Conservation (phyloP, 192 early-diverging fungal genomes). For the Gaertneriomyces semiglobifer region DNA sequence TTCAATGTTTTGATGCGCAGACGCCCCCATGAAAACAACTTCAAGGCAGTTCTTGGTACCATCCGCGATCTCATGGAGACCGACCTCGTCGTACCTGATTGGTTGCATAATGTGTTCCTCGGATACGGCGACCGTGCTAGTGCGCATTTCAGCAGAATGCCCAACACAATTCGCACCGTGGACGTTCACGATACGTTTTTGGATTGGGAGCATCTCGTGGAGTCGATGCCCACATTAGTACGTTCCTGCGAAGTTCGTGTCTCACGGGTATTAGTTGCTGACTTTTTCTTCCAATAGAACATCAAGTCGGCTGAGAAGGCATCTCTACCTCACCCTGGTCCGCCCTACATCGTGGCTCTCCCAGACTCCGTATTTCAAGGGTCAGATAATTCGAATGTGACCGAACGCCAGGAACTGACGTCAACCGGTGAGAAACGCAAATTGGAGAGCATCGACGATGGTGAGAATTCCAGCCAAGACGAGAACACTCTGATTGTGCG, state of each 20-base stretch:
- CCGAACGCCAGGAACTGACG: constrained; percentile 16
- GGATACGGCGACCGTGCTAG: constrained; percentile 92
- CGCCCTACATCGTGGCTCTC: constrained; percentile 78
- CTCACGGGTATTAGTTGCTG: no score
- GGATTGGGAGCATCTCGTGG: constrained; percentile 70
- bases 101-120: constrained; percentile 86
- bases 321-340: constrained; percentile 27
- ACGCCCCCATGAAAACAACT: constrained; percentile 87
- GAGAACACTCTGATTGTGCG: constrained; percentile 55
- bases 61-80: constrained; percentile 85
- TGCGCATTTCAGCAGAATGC: constrained; percentile 67
- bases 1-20: constrained; percentile 92
- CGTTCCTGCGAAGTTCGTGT: no score
- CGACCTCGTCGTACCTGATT: constrained; percentile 80
- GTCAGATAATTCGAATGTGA: constrained; percentile 17
- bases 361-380: constrained; percentile 44
- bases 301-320: constrained; percentile 1
- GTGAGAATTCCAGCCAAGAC: constrained; percentile 18
- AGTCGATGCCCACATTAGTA: not conserved
- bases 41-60: constrained; percentile 86
- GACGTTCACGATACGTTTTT: constrained; percentile 89
- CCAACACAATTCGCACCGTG: constrained; percentile 53
- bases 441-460: constrained; percentile 45
- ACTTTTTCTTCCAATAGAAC: not conserved
- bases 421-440: constrained; percentile 21